A percentile compares a stretch with the other conserved stretches of the same genome.
Conservation (phyloP, 75 land plant genomes). For the Pseudotsuga menziesii region DNA sequence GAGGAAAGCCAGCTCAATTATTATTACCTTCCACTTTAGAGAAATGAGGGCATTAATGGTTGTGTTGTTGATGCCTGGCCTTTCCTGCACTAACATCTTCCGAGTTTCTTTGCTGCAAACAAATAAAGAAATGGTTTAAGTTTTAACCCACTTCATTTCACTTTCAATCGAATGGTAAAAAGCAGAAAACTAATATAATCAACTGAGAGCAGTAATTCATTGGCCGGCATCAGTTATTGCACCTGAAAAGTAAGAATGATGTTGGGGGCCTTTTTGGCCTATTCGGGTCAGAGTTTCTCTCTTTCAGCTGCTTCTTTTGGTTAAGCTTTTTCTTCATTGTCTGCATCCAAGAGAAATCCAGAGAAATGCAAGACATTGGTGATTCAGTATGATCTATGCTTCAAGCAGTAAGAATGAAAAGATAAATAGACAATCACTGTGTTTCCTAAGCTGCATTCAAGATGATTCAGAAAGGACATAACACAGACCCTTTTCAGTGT, state of each 20-base stretch:
- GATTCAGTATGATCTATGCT: too few species aligned
- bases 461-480: background rate
- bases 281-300: slow-evolving; percentile 61
- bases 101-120: slow-evolving; percentile 60
- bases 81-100: slow-evolving; percentile 44
- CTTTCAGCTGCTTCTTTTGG: slow-evolving; percentile 39
- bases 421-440: background rate
- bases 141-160: background rate
- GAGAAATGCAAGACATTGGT: background rate
- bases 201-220: background rate
- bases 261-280: slow-evolving; percentile 85
- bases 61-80: slow-evolving; percentile 46
- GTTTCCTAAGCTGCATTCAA: background rate
- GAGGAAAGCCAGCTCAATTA: background rate
- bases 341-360: slow-evolving; percentile 16
- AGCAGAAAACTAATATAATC: background rate
- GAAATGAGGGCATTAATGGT: slow-evolving; percentile 61
- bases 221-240: background rate
- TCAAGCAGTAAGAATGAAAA: background rate
- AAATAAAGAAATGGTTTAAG: too few species aligned
- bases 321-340: slow-evolving; percentile 31
- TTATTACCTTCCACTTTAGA: slow-evolving; percentile 75
- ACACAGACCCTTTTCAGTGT: slow-evolving; percentile 59
- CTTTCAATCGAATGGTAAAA: background rate
- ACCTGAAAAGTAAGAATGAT: slow-evolving; percentile 73